Evolutionary conservation across 495 filamentous ascomycete species (phyloP).

Genomic region (Clohesyomyces aquaticus): DNA sequence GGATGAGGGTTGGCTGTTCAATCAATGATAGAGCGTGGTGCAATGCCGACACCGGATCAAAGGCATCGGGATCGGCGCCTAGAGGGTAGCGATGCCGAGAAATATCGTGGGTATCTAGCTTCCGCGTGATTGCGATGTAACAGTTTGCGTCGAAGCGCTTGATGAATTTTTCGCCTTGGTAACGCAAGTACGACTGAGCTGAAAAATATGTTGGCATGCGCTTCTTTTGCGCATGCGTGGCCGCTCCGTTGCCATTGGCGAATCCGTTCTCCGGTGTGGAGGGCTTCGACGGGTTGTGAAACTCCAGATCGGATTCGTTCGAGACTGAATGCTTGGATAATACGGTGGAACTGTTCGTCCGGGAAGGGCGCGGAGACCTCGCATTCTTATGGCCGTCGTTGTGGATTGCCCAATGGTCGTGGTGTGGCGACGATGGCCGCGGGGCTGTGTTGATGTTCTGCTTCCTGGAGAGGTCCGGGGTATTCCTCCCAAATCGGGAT

Average conservation of each 20-base stretch:
- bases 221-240: conserved; percentile 46
- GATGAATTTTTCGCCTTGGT: conserved; percentile 95
- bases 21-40: conserved; percentile 76
- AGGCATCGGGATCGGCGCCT: conserved; percentile 17
- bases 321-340: conserved; percentile 9
- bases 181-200: conserved; percentile 96
- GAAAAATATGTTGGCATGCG: conserved; percentile 87
- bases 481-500: conserved; percentile 90
- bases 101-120: conserved; percentile 97
- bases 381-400: conserved; percentile 84
- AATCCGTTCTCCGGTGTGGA: conserved; percentile 6
- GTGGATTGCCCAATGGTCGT: conserved; percentile 91
- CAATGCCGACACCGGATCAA: conserved; percentile 52
- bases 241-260: conserved; percentile 13
- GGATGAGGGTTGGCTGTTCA: conserved; percentile 81
- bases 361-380: conserved; percentile 50
- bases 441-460: conserved; percentile 75
- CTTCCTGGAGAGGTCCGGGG: conserved; percentile 76
- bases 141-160: conserved; percentile 97
- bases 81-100: conserved; percentile 64
- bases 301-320: conserved; percentile 28
- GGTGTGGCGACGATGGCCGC: conserved; percentile 65
- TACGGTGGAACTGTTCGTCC: conserved; percentile 47
- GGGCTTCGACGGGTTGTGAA: conserved; percentile 29
- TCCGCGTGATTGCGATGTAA: conserved; percentile 98